Percentiles rank a stretch among this genome's conserved stretches.
Evolutionary conservation across 306 rosid genomes (phyloP).

Genomic region (Cucurbita argyrosperma): DNA sequence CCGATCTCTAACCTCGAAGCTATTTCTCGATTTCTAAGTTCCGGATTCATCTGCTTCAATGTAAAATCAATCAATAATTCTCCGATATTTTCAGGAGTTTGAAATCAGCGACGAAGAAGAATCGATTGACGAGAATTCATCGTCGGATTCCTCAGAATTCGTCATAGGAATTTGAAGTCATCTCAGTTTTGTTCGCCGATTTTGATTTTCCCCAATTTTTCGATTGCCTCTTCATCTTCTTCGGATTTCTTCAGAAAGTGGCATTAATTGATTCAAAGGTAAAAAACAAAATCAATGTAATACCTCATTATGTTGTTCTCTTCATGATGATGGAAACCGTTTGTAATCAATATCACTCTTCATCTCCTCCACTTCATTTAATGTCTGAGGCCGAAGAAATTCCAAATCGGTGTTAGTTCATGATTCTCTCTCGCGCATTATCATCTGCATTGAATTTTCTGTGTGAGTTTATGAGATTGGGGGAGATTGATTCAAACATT

Average conservation of each 20-base stretch:
- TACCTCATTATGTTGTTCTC: slow-evolving; percentile 30
- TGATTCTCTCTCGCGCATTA: background rate
- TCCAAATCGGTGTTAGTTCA: background rate
- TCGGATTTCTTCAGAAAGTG: background rate
- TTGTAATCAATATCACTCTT: background rate
- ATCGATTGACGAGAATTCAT: slow-evolving; percentile 30
- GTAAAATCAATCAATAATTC: background rate
- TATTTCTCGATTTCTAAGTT: background rate
- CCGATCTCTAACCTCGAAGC: background rate
- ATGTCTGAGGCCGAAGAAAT: background rate
- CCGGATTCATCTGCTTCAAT: background rate
- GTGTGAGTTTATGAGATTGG: background rate
- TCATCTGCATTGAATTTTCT: background rate
- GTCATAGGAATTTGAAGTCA: slow-evolving; percentile 8
- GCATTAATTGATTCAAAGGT: background rate
- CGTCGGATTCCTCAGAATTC: slow-evolving; percentile 31
- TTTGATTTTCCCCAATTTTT: background rate
- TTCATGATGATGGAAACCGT: background rate
- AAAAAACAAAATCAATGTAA: slow-evolving; percentile 18
- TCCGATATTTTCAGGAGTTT: slow-evolving; percentile 14
- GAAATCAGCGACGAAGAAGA: slow-evolving; percentile 28
- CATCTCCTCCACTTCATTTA: background rate
- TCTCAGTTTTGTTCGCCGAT: background rate
- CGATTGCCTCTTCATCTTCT: background rate
- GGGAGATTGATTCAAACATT: background rate